A percentile compares a stretch with the other conserved stretches of the same genome.
Evolutionary conservation across 2,329 filamentous ascomycete genomes (phyloP).

Genomic region (Pochonia chlamydosporia): DNA sequence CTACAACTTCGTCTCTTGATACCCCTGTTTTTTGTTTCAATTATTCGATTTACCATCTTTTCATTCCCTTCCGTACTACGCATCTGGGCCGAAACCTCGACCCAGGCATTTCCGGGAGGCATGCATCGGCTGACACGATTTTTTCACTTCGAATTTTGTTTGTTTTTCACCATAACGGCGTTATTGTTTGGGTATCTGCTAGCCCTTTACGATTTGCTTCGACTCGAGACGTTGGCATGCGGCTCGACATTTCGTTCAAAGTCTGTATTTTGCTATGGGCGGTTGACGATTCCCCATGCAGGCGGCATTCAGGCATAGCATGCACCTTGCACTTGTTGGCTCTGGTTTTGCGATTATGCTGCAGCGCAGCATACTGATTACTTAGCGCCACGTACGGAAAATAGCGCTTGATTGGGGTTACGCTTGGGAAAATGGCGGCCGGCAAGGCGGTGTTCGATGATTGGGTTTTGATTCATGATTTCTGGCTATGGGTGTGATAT

Average conservation of each 20-base stretch:
- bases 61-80: background rate
- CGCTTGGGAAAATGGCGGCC: background rate
- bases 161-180: background rate
- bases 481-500: background rate
- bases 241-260: background rate
- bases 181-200: background rate
- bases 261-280: background rate
- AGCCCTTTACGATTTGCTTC: background rate
- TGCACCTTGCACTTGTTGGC: background rate
- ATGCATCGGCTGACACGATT: background rate
- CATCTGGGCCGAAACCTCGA: background rate
- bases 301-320: background rate
- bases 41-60: background rate
- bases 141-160: background rate
- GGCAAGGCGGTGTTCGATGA: background rate
- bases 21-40: slow-evolving; percentile 6
- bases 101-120: background rate
- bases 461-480: background rate
- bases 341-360: background rate
- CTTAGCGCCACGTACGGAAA: background rate
- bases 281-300: background rate
- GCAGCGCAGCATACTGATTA: background rate
- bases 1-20: slow-evolving; percentile 6
- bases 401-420: background rate
- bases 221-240: background rate